Conservation (phyloP, 768 basidiomycete species). For the Omphalotus guepiniiformis region DNA sequence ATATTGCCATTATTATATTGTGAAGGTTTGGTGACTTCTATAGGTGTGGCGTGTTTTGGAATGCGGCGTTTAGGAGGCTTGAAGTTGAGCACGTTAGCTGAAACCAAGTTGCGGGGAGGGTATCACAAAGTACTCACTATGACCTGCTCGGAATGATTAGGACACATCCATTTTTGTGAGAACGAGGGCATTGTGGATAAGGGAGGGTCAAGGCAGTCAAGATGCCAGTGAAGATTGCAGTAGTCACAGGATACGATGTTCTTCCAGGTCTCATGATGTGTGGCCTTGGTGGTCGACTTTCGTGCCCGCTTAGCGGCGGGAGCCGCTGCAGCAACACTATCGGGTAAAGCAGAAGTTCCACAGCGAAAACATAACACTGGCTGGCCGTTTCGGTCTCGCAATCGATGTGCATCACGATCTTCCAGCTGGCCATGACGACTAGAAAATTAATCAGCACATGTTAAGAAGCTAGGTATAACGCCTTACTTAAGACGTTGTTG, state of each 20-base stretch:
- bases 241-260: conserved; percentile 92
- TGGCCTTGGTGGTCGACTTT: conserved; percentile 41
- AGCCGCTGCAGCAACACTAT: conserved; percentile 44
- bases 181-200: conserved; percentile 79
- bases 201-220: conserved; percentile 94
- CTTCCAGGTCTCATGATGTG: conserved; percentile 54
- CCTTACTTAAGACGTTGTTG: conserved; percentile 81
- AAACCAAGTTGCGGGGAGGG: conserved; percentile 4
- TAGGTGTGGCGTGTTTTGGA: conserved; percentile 61
- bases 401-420: conserved; percentile 83
- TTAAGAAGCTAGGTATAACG: conserved; percentile 5
- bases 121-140: conserved; percentile 49
- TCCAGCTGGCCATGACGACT: conserved; percentile 87
- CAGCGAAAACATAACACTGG: conserved; percentile 92
- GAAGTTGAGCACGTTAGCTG: too few relatives aligned
- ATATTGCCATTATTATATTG: conserved; percentile 92
- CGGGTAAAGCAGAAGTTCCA: conserved; percentile 71
- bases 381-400: conserved; percentile 79
- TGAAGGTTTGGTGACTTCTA: conserved; percentile 71
- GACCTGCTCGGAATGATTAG: conserved; percentile 88
- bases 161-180: conserved; percentile 98
- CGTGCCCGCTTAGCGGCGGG: conserved; percentile 54
- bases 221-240: conserved; percentile 92
- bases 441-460: conserved; percentile 9
- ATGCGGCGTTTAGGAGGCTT: conserved; percentile 80